These are phyloP conservation scores for Populus trichocarpa DNA, from an alignment of 441 rosid genomes.

Conservation along the genomic window DNA sequence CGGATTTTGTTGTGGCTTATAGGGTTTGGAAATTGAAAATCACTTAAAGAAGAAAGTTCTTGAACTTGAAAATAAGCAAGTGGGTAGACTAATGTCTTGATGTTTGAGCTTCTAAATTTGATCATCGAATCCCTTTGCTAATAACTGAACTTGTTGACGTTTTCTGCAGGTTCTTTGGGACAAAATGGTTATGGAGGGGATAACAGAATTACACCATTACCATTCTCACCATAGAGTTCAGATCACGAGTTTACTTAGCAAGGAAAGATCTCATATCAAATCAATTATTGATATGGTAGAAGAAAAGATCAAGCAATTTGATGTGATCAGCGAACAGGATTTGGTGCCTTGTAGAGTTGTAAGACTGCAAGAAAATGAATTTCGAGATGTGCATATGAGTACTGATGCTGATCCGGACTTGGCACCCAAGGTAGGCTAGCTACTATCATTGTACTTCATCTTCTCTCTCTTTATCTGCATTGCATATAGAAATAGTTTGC, in stretches of 20 bases:
- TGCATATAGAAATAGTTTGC: constrained; percentile 1
- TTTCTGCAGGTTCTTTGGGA: constrained; percentile 53
- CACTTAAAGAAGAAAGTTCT: constrained; percentile 80
- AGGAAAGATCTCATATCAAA: constrained; percentile 54
- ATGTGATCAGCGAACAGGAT: constrained; percentile 30
- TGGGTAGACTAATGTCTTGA: constrained; percentile 32
- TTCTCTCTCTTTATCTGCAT: background rate
- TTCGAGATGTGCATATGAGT: constrained; percentile 56
- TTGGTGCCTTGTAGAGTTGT: constrained; percentile 27
- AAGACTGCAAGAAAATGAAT: constrained; percentile 52
- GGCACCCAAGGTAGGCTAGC: constrained; percentile 37
- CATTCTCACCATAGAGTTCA: constrained; percentile 60
- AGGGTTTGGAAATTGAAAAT: constrained; percentile 96
- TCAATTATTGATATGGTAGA: constrained; percentile 37
- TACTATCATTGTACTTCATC: background rate
- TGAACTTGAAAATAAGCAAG: constrained; percentile 76
- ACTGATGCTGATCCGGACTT: constrained; percentile 35
- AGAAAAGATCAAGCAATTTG: constrained; percentile 42
- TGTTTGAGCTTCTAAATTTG: background rate
- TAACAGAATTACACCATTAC: constrained; percentile 46
- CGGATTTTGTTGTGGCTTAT: constrained; percentile 20
- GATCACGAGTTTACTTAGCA: constrained; percentile 55
- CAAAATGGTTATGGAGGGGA: constrained; percentile 46
- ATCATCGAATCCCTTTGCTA: constrained; percentile 13
- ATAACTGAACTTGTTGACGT: constrained; percentile 18